These are phyloP conservation scores for Aspergillus chevalieri DNA, from an alignment of 2,329 filamentous ascomycete genomes.

Conservation along the genomic window DNA sequence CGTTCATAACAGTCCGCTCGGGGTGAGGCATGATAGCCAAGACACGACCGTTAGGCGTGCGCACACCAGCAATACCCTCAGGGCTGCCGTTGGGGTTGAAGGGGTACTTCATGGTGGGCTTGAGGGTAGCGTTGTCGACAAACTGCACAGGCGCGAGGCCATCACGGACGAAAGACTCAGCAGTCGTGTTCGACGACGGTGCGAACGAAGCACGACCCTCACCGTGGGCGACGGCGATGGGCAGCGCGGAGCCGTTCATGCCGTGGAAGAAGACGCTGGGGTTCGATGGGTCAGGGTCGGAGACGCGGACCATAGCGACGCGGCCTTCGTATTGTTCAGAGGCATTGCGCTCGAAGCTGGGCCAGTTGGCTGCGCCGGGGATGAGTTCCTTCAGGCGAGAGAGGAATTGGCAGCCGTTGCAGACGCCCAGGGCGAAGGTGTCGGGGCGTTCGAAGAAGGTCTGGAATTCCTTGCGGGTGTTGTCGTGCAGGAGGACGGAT, in stretches of 20 bases:
- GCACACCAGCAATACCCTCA: constrained; percentile 71
- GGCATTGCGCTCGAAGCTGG: constrained; percentile 75
- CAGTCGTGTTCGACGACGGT: constrained; percentile 42
- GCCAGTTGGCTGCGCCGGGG: constrained; percentile 76
- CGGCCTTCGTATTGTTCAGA: constrained; percentile 88
- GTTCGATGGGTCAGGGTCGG: constrained; percentile 50
- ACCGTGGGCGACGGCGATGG: constrained; percentile 83
- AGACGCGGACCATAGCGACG: constrained; percentile 75
- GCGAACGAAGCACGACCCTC: constrained; percentile 76
- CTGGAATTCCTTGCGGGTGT: constrained; percentile 70
- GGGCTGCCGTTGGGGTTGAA: constrained; percentile 85
- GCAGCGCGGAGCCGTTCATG: constrained; percentile 75
- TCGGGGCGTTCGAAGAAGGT: constrained; percentile 80
- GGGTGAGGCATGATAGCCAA: constrained; percentile 91
- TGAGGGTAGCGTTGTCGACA: constrained; percentile 68
- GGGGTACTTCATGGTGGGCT: constrained; percentile 75
- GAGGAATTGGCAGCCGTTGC: constrained; percentile 96
- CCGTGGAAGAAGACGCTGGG: constrained; percentile 83
- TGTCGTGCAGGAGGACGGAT: constrained; percentile 76
- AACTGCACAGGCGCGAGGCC: constrained; percentile 75
- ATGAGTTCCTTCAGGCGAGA: constrained; percentile 76
- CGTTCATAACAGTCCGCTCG: constrained; percentile 77
- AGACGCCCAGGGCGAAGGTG: constrained; percentile 89
- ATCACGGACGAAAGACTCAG: constrained; percentile 51
- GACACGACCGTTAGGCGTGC: constrained; percentile 70